Evolutionary conservation across 1,139 yeast genomes (phyloP).

Genomic region (Oligophagozyma castellii): DNA sequence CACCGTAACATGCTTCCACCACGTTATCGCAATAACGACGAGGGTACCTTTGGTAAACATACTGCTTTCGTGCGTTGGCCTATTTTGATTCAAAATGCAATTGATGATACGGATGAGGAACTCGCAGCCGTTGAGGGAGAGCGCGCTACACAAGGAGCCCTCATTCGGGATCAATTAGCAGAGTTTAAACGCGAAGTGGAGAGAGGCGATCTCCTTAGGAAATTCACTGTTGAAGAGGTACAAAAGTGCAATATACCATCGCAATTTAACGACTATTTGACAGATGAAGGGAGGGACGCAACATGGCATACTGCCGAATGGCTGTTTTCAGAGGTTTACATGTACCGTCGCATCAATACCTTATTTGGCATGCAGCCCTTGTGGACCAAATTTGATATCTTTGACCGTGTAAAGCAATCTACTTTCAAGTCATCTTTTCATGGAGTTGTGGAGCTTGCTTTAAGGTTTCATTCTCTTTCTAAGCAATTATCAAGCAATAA

Average conservation of each 20-base stretch:
- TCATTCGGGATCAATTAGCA: conserved; percentile 16
- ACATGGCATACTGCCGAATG: conserved; percentile 83
- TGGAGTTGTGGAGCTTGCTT: conserved; percentile 75
- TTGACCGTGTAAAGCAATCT: conserved; percentile 50
- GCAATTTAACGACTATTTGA: conserved; percentile 37
- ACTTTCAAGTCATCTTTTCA: conserved; percentile 62
- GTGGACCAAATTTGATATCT: conserved; percentile 40
- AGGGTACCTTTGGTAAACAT: conserved; percentile 64
- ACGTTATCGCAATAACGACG: conserved; percentile 31
- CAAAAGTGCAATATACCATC: conserved; percentile 31
- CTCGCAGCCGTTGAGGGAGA: conserved; percentile 22
- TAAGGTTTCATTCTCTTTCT: conserved; percentile 43
- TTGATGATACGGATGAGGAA: conserved; percentile 38
- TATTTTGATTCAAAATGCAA: conserved; percentile 51
- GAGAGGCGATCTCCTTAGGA: conserved; percentile 25
- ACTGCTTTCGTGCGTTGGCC: conserved; percentile 87
- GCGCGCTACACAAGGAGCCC: conserved; percentile 13
- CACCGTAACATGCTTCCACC: background rate
- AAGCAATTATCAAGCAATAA: conserved; percentile 12
- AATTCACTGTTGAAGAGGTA: conserved; percentile 33
- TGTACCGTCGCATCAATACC: conserved; percentile 54
- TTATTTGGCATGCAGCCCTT: conserved; percentile 32
- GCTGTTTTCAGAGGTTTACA: conserved; percentile 75
- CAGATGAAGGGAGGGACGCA: conserved; percentile 23
- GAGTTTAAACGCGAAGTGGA: conserved; percentile 26